Evolutionary conservation across 2,329 filamentous ascomycete genomes (phyloP), one percentile per base, ranked within the genome.

Genomic region (Lachnellula arida): DNA sequence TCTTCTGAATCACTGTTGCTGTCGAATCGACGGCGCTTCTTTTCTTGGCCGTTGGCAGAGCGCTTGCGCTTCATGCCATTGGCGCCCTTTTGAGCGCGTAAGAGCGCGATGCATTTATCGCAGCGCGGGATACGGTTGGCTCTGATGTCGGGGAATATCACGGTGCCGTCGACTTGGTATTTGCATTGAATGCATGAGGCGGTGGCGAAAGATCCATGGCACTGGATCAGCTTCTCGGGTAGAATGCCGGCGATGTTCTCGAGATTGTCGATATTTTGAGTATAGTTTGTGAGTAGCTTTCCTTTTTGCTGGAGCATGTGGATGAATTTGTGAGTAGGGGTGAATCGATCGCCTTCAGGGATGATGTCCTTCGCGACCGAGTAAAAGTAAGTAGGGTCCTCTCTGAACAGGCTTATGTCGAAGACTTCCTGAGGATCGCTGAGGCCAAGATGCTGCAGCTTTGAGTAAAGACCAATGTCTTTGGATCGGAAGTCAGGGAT

Each of bases 401-500:
- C 81, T 64, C 85, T 85, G 72, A 99, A 99, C 63, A 92, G 80
- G 51, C 84, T 74, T 61, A 97, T 94, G 73, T 96, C 91, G 68
- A 99, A 99, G 25, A 97, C 91, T 68, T 97, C 91, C 70, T 97
- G 92, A 1, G 93, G 93, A 66, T 97, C 92, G 60, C 65, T 68
- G 22, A 87, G 75, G 6, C 91, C 91, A 58, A 94, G 81, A 66
- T 90, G 84, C 64, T 83, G 85, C 51, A 97, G 78, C 69, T 91
- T 87, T 46, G 91, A 87, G 74, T 97, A 97, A 54, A 97, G 86
- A 49, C 93, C 93, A 1, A 87, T 96, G 67, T 90, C 88, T 72
- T 94, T 94, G 51, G 92, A 97, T 63, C 94, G 87, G 69, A 99
- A 99, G 72, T 99, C 94, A 4, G 94, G 94, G 57, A 99, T 97